Evolutionary conservation across 1,284 basidiomycete species (phyloP).

Genomic region (Austroboletus novae-zelandiae): DNA sequence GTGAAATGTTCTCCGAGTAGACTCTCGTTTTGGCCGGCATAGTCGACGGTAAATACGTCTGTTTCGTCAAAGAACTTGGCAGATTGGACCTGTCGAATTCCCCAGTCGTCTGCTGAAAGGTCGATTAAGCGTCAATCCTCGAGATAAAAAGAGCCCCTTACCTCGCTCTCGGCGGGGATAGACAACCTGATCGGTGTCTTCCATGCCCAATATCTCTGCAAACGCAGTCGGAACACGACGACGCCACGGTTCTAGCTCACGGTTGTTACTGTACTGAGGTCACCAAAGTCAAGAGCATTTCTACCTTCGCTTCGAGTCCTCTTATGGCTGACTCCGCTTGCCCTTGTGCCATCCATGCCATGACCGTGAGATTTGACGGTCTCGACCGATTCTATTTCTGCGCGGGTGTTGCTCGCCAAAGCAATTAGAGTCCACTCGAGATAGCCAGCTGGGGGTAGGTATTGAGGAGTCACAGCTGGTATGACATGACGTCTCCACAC

Average conservation of each 20-base stretch:
- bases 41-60: slow-evolving; percentile 28
- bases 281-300: slow-evolving; percentile 24
- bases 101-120: slow-evolving; percentile 28
- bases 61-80: slow-evolving; percentile 7
- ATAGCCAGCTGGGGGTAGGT: slow-evolving; percentile 29
- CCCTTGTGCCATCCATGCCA: slow-evolving; percentile 25
- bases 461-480: slow-evolving; percentile 13
- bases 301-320: too few relatives aligned
- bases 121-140: slow-evolving; percentile 10
- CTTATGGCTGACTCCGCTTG: too few relatives aligned
- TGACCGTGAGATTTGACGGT: slow-evolving; percentile 20
- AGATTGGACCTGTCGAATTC: slow-evolving; percentile 19
- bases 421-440: slow-evolving; percentile 25
- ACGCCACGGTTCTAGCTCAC: slow-evolving; percentile 8
- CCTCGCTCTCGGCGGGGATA: slow-evolving; percentile 28
- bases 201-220: slow-evolving; percentile 4
- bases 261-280: slow-evolving; percentile 18
- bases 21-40: slow-evolving; percentile 20
- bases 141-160: slow-evolving; percentile 6
- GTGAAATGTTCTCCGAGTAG: slow-evolving; percentile 5
- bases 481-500: slow-evolving; percentile 68
- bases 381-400: not conserved
- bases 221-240: slow-evolving; percentile 27
- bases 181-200: slow-evolving; percentile 26
- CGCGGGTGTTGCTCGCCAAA: slow-evolving; percentile 15